Evolutionary conservation across 306 rosid genomes (phyloP).

Genomic region (Carpinus fangiana): DNA sequence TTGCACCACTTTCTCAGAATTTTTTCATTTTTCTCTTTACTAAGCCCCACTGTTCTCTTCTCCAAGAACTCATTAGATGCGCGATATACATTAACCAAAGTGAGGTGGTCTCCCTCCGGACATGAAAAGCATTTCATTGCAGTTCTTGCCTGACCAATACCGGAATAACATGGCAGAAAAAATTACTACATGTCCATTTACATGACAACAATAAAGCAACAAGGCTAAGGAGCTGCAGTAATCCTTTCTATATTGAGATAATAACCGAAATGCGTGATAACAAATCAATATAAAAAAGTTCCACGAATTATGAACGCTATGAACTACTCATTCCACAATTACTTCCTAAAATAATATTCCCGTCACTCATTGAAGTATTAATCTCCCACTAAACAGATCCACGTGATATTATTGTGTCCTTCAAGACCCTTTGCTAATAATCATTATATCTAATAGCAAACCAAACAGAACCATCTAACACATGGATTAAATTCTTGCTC

Average conservation of each 20-base stretch:
- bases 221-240: background rate
- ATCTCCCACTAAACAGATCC: background rate
- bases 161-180: conserved; percentile 17
- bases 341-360: background rate
- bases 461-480: background rate
- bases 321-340: background rate
- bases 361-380: background rate
- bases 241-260: background rate
- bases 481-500: background rate
- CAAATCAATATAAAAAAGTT: background rate
- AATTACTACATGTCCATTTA: background rate
- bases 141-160: conserved; percentile 59
- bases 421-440: background rate
- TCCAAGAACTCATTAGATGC: conserved; percentile 63
- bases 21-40: conserved; percentile 64
- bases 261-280: background rate
- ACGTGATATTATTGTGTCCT: background rate
- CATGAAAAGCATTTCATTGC: conserved; percentile 77
- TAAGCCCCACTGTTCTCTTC: conserved; percentile 54
- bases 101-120: conserved; percentile 87
- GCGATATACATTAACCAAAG: conserved; percentile 77
- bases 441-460: conserved; percentile 4
- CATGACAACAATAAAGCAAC: background rate
- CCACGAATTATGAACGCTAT: background rate
- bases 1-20: conserved; percentile 85